Conservation (phyloP, 352 stramenopile genomes). For the Bremia lactucae region DNA sequence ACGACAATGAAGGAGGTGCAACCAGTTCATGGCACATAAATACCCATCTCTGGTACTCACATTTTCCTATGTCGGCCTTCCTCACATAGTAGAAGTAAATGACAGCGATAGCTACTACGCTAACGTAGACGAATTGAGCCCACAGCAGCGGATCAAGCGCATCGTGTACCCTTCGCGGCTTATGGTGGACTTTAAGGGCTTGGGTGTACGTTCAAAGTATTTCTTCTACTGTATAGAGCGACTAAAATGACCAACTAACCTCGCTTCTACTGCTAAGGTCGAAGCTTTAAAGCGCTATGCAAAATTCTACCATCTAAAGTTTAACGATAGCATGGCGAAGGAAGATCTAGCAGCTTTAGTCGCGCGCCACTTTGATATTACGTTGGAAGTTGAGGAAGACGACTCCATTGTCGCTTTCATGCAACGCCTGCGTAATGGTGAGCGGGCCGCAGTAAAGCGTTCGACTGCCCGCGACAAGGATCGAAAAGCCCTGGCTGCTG, state of each 20-base stretch:
- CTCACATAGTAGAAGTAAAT: slow-evolving; percentile 16
- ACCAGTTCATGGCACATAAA: background rate
- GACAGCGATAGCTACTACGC: slow-evolving; percentile 21
- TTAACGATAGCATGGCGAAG: slow-evolving; percentile 48
- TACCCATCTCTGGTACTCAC: background rate
- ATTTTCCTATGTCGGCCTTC: background rate
- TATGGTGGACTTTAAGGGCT: slow-evolving; percentile 78
- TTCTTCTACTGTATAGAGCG: background rate
- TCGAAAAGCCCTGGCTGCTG: slow-evolving; percentile 25
- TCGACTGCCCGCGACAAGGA: slow-evolving; percentile 44
- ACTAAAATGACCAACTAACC: background rate
- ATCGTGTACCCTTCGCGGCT: slow-evolving; percentile 59
- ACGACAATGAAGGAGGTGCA: slow-evolving; percentile 36
- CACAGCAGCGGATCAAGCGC: slow-evolving; percentile 35
- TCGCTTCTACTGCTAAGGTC: slow-evolving; percentile 26
- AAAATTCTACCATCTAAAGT: slow-evolving; percentile 68
- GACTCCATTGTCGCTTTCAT: slow-evolving; percentile 82
- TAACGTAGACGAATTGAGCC: slow-evolving; percentile 12
- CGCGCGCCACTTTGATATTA: slow-evolving; percentile 68
- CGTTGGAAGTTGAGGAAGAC: slow-evolving; percentile 77
- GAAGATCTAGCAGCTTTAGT: slow-evolving; percentile 69
- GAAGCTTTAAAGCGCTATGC: slow-evolving; percentile 66
- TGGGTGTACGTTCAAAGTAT: slow-evolving; percentile 36
- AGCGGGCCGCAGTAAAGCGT: slow-evolving; percentile 46
- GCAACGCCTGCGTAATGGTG: slow-evolving; percentile 73